A percentile compares a stretch with the other conserved stretches of the same genome.
Evolutionary conservation across 192 early-diverging fungal species (phyloP).

Genomic region (Podila horticola): DNA sequence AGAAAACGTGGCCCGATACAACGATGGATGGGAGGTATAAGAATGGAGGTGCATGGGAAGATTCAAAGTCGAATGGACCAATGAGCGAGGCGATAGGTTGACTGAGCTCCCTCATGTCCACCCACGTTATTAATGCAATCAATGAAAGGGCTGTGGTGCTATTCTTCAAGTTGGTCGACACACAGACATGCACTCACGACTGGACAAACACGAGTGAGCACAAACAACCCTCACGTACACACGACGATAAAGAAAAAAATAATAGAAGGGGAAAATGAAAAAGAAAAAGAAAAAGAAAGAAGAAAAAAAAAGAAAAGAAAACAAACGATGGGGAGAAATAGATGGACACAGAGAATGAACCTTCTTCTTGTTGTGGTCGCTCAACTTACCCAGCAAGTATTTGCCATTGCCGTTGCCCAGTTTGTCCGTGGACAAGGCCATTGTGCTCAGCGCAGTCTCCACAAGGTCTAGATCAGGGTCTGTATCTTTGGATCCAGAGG

Average conservation of each 20-base stretch:
- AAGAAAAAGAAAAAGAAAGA: not conserved
- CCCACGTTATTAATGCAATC: too few species aligned
- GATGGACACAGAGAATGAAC: not conserved
- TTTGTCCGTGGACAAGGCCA: not conserved
- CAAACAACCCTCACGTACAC: not conserved
- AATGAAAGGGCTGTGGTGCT: too few species aligned
- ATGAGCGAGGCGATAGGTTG: too few species aligned
- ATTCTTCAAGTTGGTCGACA: not conserved
- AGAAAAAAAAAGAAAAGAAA: not conserved
- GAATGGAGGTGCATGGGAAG: too few species aligned
- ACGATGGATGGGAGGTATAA: too few species aligned
- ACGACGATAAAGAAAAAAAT: too few species aligned
- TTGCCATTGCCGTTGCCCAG: slow-evolving; percentile 37
- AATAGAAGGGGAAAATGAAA: too few species aligned
- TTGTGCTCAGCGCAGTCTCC: not conserved
- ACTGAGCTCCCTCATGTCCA: too few species aligned
- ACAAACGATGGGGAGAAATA: not conserved
- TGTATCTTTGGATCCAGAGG: slow-evolving; percentile 14
- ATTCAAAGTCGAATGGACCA: too few species aligned
- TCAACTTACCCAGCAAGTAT: slow-evolving; percentile 39
- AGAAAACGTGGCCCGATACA: too few species aligned
- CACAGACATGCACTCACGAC: not conserved
- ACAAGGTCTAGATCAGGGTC: slow-evolving; percentile 4
- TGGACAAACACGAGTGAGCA: not conserved
- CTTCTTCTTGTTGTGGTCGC: not conserved